A percentile compares a stretch with the other conserved stretches of the same genome.
Conservation (phyloP, 73 alveolate species). For the Urostyla sp. region DNA sequence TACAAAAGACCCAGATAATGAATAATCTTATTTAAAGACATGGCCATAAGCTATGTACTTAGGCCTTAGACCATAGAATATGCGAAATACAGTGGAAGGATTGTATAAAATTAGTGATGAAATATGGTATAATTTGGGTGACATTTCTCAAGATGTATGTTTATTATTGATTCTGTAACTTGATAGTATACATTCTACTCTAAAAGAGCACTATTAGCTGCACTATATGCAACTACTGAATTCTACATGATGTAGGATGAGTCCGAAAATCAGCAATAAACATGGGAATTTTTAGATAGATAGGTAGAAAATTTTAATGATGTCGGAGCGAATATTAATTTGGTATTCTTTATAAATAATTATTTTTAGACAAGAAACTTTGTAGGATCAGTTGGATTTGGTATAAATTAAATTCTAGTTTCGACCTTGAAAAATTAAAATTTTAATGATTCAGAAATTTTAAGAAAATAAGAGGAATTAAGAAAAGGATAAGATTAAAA, state of each 20-base stretch:
- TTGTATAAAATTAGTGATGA: slow-evolving; percentile 68
- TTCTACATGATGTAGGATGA: slow-evolving; percentile 78
- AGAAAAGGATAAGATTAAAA: slow-evolving; percentile 6
- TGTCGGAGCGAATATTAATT: not conserved
- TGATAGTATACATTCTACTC: slow-evolving; percentile 73
- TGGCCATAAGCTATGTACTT: slow-evolving; percentile 87
- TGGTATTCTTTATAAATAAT: not conserved
- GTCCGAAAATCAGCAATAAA: slow-evolving; percentile 56
- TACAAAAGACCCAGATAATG: too few relatives aligned
- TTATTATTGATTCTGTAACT: not conserved
- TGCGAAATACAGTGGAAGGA: slow-evolving; percentile 46
- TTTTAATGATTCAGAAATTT: slow-evolving; percentile 26
- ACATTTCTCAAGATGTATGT: slow-evolving; percentile 65
- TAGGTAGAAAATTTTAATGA: slow-evolving; percentile 10
- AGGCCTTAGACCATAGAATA: slow-evolving; percentile 69
- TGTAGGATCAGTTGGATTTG: not conserved
- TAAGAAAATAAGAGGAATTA: slow-evolving; percentile 9
- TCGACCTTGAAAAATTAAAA: slow-evolving; percentile 13
- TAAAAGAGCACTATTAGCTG: slow-evolving; percentile 71
- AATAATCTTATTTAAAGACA: slow-evolving; percentile 63
- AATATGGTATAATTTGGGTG: slow-evolving; percentile 84
- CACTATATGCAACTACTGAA: slow-evolving; percentile 79
- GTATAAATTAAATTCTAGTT: slow-evolving; percentile 5
- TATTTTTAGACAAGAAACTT: slow-evolving; percentile 20
- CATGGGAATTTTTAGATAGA: slow-evolving; percentile 82